phyloP scores from a whole-genome alignment of 2,329 filamentous ascomycete genomes.

The Rutstroemia sp. region DNA sequence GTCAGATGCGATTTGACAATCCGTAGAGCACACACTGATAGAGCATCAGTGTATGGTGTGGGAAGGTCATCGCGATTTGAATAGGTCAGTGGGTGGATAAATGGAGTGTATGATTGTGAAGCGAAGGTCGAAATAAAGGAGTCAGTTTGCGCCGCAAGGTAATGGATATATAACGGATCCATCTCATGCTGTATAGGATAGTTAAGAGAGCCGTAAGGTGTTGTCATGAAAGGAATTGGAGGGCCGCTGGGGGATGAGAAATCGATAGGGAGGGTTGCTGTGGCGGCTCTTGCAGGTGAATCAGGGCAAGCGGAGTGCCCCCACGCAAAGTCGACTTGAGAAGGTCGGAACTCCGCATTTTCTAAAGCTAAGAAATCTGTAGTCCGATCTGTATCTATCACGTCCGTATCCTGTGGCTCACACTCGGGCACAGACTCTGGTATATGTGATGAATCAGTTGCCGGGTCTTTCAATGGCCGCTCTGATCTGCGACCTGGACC shows the following conservation, averaged over 20 bases:
- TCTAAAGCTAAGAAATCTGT: too few relatives aligned
- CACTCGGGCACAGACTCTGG: too few relatives aligned
- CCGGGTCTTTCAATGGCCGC: background rate
- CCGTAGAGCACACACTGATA: conserved; percentile 15
- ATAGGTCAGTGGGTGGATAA: conserved; percentile 17
- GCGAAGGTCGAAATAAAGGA: conserved; percentile 9
- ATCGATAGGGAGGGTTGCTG: background rate
- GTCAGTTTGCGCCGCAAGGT: conserved; percentile 13
- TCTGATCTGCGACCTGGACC: too few relatives aligned
- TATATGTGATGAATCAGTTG: background rate
- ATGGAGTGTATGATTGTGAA: conserved; percentile 12
- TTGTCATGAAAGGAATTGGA: background rate
- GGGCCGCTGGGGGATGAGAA: background rate
- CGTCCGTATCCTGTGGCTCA: too few relatives aligned
- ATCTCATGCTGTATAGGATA: conserved; percentile 2
- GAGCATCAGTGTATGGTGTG: conserved; percentile 14
- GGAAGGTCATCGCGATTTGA: conserved; percentile 5
- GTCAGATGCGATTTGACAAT: conserved; percentile 8
- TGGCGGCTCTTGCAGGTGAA: too few relatives aligned
- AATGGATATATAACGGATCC: conserved; percentile 8
- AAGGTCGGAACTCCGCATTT: background rate
- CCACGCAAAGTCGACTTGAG: background rate
- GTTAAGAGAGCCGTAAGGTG: conserved; percentile 10
- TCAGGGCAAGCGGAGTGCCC: background rate
- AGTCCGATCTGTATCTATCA: too few relatives aligned